These are phyloP conservation scores for Phtheirospermum japonicum DNA, from an alignment of 257 asterid genomes.

Conservation along the genomic window DNA sequence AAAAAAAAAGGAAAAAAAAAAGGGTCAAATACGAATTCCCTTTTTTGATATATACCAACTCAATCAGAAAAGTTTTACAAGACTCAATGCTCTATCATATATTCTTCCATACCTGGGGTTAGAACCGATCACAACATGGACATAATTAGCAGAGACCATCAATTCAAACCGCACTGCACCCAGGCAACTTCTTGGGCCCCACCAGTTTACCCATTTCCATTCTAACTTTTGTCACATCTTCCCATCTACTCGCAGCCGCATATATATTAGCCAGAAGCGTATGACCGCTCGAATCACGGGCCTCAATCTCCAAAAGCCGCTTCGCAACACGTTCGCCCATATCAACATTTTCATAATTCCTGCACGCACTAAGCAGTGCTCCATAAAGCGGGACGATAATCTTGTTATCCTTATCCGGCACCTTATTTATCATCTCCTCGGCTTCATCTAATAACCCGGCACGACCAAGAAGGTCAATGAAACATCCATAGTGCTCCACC, in stretches of 20 bases:
- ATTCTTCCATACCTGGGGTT: conserved; percentile 21
- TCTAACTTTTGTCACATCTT: conserved; percentile 53
- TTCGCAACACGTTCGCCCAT: conserved; percentile 73
- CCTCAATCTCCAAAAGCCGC: conserved; percentile 46
- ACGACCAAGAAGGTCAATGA: conserved; percentile 79
- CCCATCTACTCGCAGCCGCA: conserved; percentile 82
- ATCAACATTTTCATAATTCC: conserved; percentile 57
- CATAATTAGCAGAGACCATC: conserved; percentile 7
- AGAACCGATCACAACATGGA: background rate
- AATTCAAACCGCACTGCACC: conserved; percentile 62
- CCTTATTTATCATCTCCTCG: conserved; percentile 42
- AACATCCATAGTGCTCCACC: conserved; percentile 75
- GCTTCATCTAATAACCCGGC: conserved; percentile 84
- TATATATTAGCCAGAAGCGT: conserved; percentile 65
- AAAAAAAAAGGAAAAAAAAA: too few relatives aligned
- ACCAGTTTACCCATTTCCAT: conserved; percentile 43
- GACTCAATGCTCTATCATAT: background rate
- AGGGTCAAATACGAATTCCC: background rate
- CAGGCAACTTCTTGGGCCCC: conserved; percentile 59
- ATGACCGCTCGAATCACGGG: conserved; percentile 54
- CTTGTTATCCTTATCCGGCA: conserved; percentile 39
- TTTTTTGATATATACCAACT: background rate
- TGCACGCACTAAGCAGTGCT: conserved; percentile 82
- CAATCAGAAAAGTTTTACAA: conserved; percentile 3
- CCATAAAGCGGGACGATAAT: conserved; percentile 60